Evolutionary conservation across 2,329 filamentous ascomycete species (phyloP), one percentile per base, ranked within the genome.

Genomic region (Mycosphaerelloides madeirae): DNA sequence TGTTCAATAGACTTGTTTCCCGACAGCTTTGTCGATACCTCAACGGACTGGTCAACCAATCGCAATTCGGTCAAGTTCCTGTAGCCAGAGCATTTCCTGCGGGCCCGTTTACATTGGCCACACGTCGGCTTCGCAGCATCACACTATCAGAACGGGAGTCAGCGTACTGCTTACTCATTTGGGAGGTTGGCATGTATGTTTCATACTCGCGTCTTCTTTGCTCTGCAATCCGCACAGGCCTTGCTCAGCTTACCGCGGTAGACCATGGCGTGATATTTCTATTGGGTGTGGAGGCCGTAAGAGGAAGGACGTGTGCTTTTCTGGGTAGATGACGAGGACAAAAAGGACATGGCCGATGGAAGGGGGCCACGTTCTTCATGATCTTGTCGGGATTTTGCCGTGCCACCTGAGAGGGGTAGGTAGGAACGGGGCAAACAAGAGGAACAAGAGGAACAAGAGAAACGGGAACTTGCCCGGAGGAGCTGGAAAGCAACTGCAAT

Each of bases 131-230:
- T 38, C 11, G 28, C 37, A 4, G 38, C 33, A 14, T 46, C 43
- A 18, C 43, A 46, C 43, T 46, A 16, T 22, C 11, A 5, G 28
- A 29, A 25, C 22, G 9, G 6, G 15, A 32, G 13, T 32, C 31
- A 32, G 31, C 13, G 6, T n/a, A 14, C 31, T 32, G 31, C 13
- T 32, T n/a, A 16, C 13, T 38, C 12, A n/a, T n/a, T n/a, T n/a
- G n/a, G n/a, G n/a, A n/a, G n/a, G n/a, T n/a, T n/a, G n/a, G n/a
- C n/a, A n/a, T n/a, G n/a, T n/a, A n/a, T n/a, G n/a, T n/a, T n/a
- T n/a, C n/a, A n/a, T 33, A 46, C 43, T 12, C 43, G 22, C 4
- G 43, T 46, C 43, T 46, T 46, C 43, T 46, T 46, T 7, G 31
- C 31, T 29, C 43, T 16, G 16, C 38, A 46, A 18, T 46, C 43